A percentile compares a stretch with the other conserved stretches of the same genome.
Conservation (phyloP, 345 rosid species). For the Euphorbia tirucalli region DNA sequence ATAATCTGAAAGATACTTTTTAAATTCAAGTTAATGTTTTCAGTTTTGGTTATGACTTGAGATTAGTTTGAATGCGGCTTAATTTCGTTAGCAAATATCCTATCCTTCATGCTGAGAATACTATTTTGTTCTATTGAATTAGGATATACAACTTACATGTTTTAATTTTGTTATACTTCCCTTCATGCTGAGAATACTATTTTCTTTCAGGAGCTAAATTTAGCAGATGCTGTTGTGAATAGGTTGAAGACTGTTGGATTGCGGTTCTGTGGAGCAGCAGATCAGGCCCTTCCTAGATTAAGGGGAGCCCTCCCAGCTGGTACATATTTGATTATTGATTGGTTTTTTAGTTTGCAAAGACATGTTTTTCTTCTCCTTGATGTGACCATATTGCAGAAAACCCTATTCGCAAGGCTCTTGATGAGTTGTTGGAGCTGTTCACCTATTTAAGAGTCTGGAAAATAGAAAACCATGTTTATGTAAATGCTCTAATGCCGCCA, state of each 20-base stretch:
- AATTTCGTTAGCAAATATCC: too few species aligned
- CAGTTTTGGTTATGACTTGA: not conserved
- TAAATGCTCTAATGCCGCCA: conserved; percentile 90
- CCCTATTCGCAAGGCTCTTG: conserved; percentile 73
- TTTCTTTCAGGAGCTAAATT: conserved; percentile 74
- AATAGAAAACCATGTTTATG: conserved; percentile 66
- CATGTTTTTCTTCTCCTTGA: conserved; percentile 10
- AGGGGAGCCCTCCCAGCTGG: conserved; percentile 93
- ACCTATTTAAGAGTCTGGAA: conserved; percentile 81
- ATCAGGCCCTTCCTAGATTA: conserved; percentile 89
- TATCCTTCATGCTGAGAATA: too few species aligned
- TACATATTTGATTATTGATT: conserved; percentile 25
- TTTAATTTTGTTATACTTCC: too few species aligned
- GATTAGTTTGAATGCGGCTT: too few species aligned
- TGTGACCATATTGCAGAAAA: conserved; percentile 56
- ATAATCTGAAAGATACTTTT: not conserved
- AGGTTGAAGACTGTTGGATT: conserved; percentile 88
- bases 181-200: too few species aligned
- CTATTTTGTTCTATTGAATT: too few species aligned
- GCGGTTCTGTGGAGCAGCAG: conserved; percentile 90
- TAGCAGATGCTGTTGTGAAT: conserved; percentile 86
- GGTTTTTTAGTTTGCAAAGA: not conserved
- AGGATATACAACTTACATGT: too few species aligned
- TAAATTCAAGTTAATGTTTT: not conserved
- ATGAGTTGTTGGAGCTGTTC: conserved; percentile 75